Evolutionary conservation across 2,329 filamentous ascomycete genomes (phyloP).

Genomic region (Hypomyces rosellus): DNA sequence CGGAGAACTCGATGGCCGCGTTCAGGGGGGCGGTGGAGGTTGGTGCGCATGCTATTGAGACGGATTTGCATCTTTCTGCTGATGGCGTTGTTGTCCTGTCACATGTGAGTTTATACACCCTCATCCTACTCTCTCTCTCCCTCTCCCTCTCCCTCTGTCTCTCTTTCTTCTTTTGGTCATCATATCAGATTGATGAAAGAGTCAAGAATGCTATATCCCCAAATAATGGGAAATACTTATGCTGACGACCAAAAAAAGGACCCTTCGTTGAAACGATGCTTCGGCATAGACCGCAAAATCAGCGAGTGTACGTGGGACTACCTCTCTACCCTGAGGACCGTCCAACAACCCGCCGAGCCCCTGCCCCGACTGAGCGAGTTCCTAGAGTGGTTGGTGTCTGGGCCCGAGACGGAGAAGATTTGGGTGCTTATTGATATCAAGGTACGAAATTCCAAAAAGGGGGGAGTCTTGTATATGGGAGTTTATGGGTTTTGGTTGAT

Average conservation of each 20-base stretch:
- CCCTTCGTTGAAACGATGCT: constrained; percentile 70
- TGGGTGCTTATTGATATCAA: constrained; percentile 91
- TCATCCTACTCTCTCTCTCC: background rate
- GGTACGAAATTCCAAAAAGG: constrained; percentile 34
- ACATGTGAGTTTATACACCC: constrained; percentile 49
- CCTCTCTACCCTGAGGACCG: constrained; percentile 60
- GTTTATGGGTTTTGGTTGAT: background rate
- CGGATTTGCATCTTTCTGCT: constrained; percentile 74
- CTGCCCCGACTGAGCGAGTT: constrained; percentile 73
- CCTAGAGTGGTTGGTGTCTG: constrained; percentile 61
- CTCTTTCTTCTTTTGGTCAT: background rate
- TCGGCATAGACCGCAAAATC: constrained; percentile 65
- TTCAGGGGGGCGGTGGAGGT: constrained; percentile 68
- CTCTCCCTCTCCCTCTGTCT: too few relatives aligned
- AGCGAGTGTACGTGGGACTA: constrained; percentile 72
- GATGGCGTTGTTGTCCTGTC: constrained; percentile 82
- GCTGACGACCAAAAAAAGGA: constrained; percentile 46
- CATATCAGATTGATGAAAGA: too few relatives aligned
- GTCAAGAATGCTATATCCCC: too few relatives aligned
- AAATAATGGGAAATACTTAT: too few relatives aligned
- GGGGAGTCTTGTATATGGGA: background rate
- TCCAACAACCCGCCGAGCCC: constrained; percentile 58
- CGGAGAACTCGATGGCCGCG: constrained; percentile 80
- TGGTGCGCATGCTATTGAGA: constrained; percentile 78
- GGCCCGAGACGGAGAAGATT: constrained; percentile 48